Evolutionary conservation across 2,329 filamentous ascomycete genomes (phyloP), one percentile per base, ranked within the genome.

Genomic region (Talaromyces islandicus): DNA sequence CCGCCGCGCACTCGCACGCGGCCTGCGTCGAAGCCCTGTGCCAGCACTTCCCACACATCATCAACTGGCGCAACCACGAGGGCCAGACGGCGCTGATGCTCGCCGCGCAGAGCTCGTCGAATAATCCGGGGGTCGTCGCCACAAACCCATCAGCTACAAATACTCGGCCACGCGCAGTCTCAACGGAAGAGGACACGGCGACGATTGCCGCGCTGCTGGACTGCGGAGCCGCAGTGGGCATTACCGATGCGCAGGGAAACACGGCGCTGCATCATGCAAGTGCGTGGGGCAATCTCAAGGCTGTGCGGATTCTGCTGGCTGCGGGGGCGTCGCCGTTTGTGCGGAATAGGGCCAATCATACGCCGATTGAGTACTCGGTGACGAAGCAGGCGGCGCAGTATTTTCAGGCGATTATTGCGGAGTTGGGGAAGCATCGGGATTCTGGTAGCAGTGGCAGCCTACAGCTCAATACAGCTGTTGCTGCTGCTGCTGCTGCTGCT

Each of bases 231-330:
- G 82, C 83, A 3, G 81, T 89, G 7, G 79, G 79, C 52, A 78
- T 81, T 30, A 78, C 81, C 4, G 91, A 96, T 69, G 68, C 81
- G 1, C 83, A 88, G 60, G 91, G 91, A n/a, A 94, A 95, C 71
- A 95, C 91, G 2, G 89, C 91, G 0, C 79, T 96, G 50, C 91
- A 96, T 75, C 92, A 94, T 76, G 92, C 92, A 12, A 91, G 87
- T 68, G 88, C 88, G 52, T 90, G 90, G 68, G 91, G 91, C 1
- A 89, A 93, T 66, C 74, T 95, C 52, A 85, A 92, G 58, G 88
- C 90, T 0, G 76, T 95, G 58, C 81, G 91, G 50, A 88, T 91
- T 38, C 78, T 96, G 57, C 80, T 96, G 12, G 86, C 88, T 3
- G 90, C 89, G 0, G 91, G 91, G 11, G 90, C 91, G 0, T 88